A percentile compares a stretch with the other conserved stretches of the same genome.
Conservation (phyloP, 768 basidiomycete genomes). For the Hebeloma cylindrosporum region DNA sequence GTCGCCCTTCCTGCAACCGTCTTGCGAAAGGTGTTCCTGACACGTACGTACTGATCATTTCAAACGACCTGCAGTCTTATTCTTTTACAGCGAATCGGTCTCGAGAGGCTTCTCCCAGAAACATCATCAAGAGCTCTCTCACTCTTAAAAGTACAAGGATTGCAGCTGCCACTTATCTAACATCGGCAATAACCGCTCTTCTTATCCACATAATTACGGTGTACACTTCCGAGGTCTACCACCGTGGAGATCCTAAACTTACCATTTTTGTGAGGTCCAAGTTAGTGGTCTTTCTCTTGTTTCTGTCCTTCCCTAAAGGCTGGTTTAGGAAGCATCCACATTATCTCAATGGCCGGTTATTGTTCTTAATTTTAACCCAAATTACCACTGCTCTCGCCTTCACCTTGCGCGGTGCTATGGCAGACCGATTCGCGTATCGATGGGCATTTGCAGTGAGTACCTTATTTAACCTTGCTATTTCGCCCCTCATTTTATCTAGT, state of each 20-base stretch:
- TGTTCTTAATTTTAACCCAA: conserved; percentile 62
- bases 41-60: conserved; percentile 43
- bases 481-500: conserved; percentile 3
- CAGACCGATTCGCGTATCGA: conserved; percentile 56
- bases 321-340: conserved; percentile 72
- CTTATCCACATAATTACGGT: conserved; percentile 43
- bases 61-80: background rate
- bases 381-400: conserved; percentile 45
- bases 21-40: conserved; percentile 57
- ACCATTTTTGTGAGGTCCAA: conserved; percentile 66
- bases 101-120: conserved; percentile 51
- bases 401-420: conserved; percentile 56
- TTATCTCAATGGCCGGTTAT: conserved; percentile 66
- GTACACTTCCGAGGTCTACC: conserved; percentile 30
- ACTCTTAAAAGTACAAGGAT: conserved; percentile 47
- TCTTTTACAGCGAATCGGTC: conserved; percentile 44
- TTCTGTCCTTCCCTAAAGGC: background rate
- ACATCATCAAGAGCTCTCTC: conserved; percentile 44
- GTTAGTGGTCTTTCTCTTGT: conserved; percentile 34
- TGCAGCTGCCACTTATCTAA: conserved; percentile 45
- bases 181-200: conserved; percentile 46
- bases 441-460: conserved; percentile 34
- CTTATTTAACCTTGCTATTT: background rate
- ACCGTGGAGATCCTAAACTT: conserved; percentile 41
- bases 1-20: conserved; percentile 59